Evolutionary conservation across 306 rosid species (phyloP), one percentile per base, ranked within the genome.

Genomic region (Sophora flavescens): DNA sequence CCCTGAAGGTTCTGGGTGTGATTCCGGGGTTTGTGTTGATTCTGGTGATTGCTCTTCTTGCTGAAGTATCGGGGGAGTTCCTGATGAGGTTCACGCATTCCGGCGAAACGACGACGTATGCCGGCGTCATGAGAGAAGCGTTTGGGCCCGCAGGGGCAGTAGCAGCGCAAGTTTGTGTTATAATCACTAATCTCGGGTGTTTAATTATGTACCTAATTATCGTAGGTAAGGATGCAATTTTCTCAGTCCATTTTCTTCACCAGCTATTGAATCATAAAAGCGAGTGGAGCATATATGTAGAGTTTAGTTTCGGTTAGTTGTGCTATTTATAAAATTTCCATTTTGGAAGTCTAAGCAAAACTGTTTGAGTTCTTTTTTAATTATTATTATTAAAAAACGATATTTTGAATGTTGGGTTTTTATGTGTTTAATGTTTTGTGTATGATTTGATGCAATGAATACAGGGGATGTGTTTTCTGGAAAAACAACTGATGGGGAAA

Each of bases 381-480:
- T 22, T 22, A 22, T 22, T 22, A 22, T 22, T 22, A 22, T 22
- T 57, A 9, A 4, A 13, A 1, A 41, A 41, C 8, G 47, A 41
- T 8, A 28, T 10, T 18, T 18, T 75, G 54, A 38, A 52, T 33
- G 17, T 50, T 58, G 14, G 58, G 0, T 38, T 2, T 51, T 52
- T 45, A 3, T 59, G 3, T 6, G 4, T 28, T 58, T 16, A 12
- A 83, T 13, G n/a, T 30, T 28, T 28, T 32, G 51, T 57, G 42
- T 62, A 6, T 38, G 2, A 30, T 73, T 54, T 39, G 41, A 69
- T 78, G 61, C 28, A 61, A 32, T 70, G 7, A 72, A 26, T 78
- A 95, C 80, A 95, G 97, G 93, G 58, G 99, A 95, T 45, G 99
- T 92, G 6, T 73, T 90, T 7, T 90, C 96, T 75, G 99, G 97